Percentiles rank a stretch among this genome's conserved stretches.
Evolutionary conservation across 2,329 filamentous ascomycete species (phyloP).

Genomic region (Davidsoniella australis): DNA sequence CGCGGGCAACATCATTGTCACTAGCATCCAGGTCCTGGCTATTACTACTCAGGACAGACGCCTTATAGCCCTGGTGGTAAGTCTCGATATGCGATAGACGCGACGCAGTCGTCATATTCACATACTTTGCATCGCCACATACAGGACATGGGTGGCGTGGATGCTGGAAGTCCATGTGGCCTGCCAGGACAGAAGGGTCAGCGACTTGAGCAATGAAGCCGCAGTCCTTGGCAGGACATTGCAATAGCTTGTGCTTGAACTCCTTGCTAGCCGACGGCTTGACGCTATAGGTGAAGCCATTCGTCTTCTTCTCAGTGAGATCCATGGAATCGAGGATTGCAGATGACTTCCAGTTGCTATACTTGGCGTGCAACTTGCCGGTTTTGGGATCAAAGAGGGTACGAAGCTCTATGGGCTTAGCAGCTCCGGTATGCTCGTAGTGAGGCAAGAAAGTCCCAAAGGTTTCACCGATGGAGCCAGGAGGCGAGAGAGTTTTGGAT

Average conservation of each 20-base stretch:
- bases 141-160: neutral
- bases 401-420: neutral
- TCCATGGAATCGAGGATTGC: neutral
- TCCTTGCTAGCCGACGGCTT: neutral
- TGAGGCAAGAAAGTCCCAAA: neutral
- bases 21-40: neutral
- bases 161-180: conserved; percentile 6
- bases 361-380: conserved; percentile 1
- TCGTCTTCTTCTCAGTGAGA: neutral
- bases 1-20: too few species aligned
- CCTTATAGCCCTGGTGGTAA: neutral
- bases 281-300: neutral
- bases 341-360: conserved; percentile 5
- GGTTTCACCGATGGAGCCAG: neutral
- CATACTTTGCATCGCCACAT: conserved; percentile 1
- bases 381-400: conserved; percentile 1
- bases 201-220: conserved; percentile 1
- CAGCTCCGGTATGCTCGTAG: conserved; percentile 2
- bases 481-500: neutral
- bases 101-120: conserved; percentile 1
- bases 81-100: neutral
- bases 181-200: neutral
- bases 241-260: neutral
- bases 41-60: neutral
- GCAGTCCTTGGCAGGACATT: conserved; percentile 8